phyloP scores from a whole-genome alignment of 192 early-diverging fungal genomes.

The Phlyctochytrium bullatum region DNA sequence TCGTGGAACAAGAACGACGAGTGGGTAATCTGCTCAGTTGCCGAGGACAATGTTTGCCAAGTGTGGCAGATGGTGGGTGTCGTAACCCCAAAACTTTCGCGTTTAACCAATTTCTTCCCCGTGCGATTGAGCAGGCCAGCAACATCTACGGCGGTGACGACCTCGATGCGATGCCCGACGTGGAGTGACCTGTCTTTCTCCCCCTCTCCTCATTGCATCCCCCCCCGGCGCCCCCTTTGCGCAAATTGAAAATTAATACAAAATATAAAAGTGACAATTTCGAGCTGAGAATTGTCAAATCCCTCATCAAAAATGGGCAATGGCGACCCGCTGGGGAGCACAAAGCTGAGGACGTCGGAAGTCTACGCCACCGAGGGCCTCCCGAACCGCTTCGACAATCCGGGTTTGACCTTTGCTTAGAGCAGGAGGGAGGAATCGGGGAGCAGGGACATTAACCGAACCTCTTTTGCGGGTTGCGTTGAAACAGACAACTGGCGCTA shows the following conservation, averaged over 20 bases:
- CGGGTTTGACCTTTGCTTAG: neutral
- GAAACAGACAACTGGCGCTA: slow-evolving; percentile 41
- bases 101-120: slow-evolving; percentile 1
- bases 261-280: too few species aligned
- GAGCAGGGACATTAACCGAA: slow-evolving; percentile 2
- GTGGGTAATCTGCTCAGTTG: slow-evolving; percentile 91
- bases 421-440: neutral
- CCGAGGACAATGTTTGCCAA: slow-evolving; percentile 97
- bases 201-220: slow-evolving; percentile 3
- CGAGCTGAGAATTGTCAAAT: too few species aligned
- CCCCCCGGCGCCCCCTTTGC: too few species aligned
- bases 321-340: too few species aligned
- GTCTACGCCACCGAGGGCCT: neutral
- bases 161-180: neutral
- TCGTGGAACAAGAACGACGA: slow-evolving; percentile 92
- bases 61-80: slow-evolving; percentile 91
- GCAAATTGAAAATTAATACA: too few species aligned
- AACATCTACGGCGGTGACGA: slow-evolving; percentile 52
- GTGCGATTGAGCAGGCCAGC: slow-evolving; percentile 35
- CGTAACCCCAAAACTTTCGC: neutral
- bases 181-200: too few species aligned
- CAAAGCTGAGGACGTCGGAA: neutral
- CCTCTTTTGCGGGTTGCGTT: too few species aligned
- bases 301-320: too few species aligned
- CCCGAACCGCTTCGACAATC: too few species aligned